Evolutionary conservation across 306 rosid species (phyloP).

Genomic region (Lathyrus tuberosus): DNA sequence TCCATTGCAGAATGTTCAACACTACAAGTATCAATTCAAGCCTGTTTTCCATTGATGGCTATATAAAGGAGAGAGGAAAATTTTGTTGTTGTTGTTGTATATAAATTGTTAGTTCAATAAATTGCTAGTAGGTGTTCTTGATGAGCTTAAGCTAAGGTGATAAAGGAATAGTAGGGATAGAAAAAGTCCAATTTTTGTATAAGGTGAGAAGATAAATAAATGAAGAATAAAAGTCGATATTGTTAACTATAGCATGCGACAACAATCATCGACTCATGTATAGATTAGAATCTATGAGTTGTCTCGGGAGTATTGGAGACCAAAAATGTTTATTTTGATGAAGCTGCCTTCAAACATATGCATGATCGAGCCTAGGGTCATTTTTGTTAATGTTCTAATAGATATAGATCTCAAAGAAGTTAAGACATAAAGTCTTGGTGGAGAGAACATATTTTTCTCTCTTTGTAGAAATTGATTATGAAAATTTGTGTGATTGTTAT

Average conservation of each 20-base stretch:
- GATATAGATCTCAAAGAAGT: too few relatives aligned
- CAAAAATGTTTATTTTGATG: too few relatives aligned
- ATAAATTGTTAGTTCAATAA: not conserved
- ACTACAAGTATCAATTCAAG: conserved; percentile 25
- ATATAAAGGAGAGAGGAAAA: conserved; percentile 27
- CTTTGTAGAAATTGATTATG: too few relatives aligned
- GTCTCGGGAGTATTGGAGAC: too few relatives aligned
- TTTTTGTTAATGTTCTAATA: too few relatives aligned
- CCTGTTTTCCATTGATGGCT: conserved; percentile 16
- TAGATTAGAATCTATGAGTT: too few relatives aligned
- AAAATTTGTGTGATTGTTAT: too few relatives aligned
- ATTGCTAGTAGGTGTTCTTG: conserved; percentile 26
- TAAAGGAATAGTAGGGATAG: conserved; percentile 4
- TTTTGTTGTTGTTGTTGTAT: not conserved
- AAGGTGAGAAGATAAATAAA: conserved; percentile 11
- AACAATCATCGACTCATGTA: too few relatives aligned
- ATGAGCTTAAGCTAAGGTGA: conserved; percentile 19
- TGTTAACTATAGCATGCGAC: not conserved
- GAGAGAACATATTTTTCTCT: too few relatives aligned
- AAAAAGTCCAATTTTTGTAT: conserved; percentile 38
- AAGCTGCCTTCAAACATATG: too few relatives aligned
- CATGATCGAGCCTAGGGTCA: too few relatives aligned
- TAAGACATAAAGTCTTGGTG: too few relatives aligned
- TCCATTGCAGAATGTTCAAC: conserved; percentile 18
- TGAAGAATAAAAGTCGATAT: conserved; percentile 3